A percentile compares a stretch with the other conserved stretches of the same genome.
phyloP scores from a whole-genome alignment of 2,329 filamentous ascomycete genomes.

The Neofusicoccum kwambonambiense region DNA sequence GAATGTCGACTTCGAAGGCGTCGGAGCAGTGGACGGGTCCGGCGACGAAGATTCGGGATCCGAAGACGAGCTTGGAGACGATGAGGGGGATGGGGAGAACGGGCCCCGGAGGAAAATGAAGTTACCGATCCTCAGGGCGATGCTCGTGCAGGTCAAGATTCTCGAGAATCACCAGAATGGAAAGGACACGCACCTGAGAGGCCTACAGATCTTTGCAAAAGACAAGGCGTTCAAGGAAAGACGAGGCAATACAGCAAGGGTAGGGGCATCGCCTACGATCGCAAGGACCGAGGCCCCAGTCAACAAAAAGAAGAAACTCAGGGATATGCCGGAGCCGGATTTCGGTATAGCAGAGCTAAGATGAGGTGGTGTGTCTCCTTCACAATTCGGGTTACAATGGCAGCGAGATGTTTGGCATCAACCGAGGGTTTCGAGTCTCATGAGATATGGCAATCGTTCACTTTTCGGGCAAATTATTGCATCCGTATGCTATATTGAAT shows the following conservation, averaged over 20 bases:
- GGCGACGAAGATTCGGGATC: conserved; percentile 4
- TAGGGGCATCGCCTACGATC: not conserved
- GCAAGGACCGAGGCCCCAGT: conserved; percentile 17
- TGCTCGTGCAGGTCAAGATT: conserved; percentile 85
- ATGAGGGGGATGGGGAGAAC: conserved; percentile 24
- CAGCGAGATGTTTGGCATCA: too few relatives aligned
- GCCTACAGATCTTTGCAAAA: conserved; percentile 76
- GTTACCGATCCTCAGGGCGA: conserved; percentile 76
- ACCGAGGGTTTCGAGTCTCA: too few relatives aligned
- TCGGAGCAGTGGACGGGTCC: conserved; percentile 48
- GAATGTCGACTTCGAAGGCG: conserved; percentile 69
- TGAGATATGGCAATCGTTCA: too few relatives aligned
- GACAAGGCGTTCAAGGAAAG: conserved; percentile 36
- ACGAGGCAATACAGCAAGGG: not conserved
- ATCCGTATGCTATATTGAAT: too few relatives aligned
- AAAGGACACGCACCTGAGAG: conserved; percentile 96
- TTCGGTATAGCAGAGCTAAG: conserved; percentile 1
- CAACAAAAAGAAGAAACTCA: conserved; percentile 17
- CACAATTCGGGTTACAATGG: not conserved
- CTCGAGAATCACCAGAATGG: conserved; percentile 98
- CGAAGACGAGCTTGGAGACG: conserved; percentile 24
- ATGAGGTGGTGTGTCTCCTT: not conserved
- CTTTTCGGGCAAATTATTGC: too few relatives aligned
- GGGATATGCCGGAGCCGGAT: conserved; percentile 18
- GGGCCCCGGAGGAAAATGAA: conserved; percentile 57